These are phyloP conservation scores for Termitomyces sp. DNA, from an alignment of 768 basidiomycete genomes.

Conservation along the genomic window DNA sequence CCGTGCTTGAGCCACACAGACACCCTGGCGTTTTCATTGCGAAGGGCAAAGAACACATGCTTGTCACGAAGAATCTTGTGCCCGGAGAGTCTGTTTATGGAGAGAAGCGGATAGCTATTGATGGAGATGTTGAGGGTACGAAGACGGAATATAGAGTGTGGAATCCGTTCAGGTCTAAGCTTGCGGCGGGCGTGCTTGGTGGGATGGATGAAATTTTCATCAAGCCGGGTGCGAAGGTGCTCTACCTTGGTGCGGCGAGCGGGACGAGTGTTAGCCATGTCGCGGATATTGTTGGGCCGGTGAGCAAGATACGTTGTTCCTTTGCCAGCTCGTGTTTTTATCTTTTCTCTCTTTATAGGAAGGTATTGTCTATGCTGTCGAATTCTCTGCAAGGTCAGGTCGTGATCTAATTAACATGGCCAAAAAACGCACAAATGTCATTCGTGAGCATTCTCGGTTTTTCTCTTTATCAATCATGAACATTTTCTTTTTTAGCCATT, in stretches of 20 bases:
- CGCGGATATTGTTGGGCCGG: conserved; percentile 96
- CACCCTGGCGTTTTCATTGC: conserved; percentile 96
- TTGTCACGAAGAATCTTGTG: conserved; percentile 97
- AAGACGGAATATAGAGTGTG: conserved; percentile 98
- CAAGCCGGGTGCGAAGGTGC: conserved; percentile 88
- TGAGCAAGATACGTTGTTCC: conserved; percentile 29
- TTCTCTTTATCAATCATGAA: background rate
- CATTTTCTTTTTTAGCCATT: conserved; percentile 53
- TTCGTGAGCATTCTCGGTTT: conserved; percentile 57
- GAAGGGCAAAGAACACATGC: conserved; percentile 92
- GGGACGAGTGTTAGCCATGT: conserved; percentile 99
- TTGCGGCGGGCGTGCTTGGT: conserved; percentile 94
- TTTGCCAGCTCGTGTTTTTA: conserved; percentile 3
- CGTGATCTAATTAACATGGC: conserved; percentile 99
- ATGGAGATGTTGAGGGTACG: conserved; percentile 65
- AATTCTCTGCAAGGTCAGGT: conserved; percentile 94
- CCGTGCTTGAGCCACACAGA: conserved; percentile 91
- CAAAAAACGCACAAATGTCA: conserved; percentile 98
- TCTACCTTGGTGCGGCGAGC: conserved; percentile 96
- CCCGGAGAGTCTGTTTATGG: conserved; percentile 98
- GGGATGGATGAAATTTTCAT: conserved; percentile 94
- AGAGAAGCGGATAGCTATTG: conserved; percentile 93
- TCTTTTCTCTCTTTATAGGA: conserved; percentile 44
- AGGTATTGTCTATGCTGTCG: conserved; percentile 96
- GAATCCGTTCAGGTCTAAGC: conserved; percentile 98